These are phyloP conservation scores for Cladosporium colombiae DNA, from an alignment of 2,329 filamentous ascomycete genomes.

Conservation along the genomic window DNA sequence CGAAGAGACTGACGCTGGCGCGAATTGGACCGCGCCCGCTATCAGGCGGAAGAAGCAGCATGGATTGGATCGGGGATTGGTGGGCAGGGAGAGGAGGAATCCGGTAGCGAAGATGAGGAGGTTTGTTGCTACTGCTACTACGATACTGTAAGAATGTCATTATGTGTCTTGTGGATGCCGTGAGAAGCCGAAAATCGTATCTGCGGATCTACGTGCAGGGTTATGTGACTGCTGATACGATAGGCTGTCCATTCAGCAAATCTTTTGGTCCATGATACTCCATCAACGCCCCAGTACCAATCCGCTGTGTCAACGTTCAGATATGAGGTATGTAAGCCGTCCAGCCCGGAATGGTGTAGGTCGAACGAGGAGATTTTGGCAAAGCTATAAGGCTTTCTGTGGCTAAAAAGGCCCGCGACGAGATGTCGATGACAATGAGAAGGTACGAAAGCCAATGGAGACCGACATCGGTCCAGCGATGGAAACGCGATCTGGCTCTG, in stretches of 20 bases:
- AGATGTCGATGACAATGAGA: neutral
- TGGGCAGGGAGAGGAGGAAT: conserved; percentile 19
- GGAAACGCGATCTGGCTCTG: neutral
- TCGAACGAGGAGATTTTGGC: conserved; percentile 20
- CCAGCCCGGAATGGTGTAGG: conserved; percentile 18
- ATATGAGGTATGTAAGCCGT: conserved; percentile 25
- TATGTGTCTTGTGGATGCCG: neutral
- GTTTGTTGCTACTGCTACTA: conserved; percentile 27
- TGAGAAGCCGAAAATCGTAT: neutral
- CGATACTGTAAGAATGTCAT: neutral
- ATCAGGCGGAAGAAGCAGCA: conserved; percentile 14
- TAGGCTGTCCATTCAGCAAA: neutral
- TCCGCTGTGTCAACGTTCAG: neutral
- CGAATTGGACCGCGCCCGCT: conserved; percentile 27
- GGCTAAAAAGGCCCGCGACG: conserved; percentile 22
- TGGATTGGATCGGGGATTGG: conserved; percentile 14
- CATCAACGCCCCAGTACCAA: neutral
- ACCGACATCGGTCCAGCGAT: neutral
- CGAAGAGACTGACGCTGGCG: conserved; percentile 27
- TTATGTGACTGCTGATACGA: neutral
- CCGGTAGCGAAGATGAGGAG: conserved; percentile 26
- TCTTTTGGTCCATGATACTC: neutral
- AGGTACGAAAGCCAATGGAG: neutral
- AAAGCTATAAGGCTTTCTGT: conserved; percentile 24
- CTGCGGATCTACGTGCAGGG: neutral